A percentile compares a stretch with the other conserved stretches of the same genome.
phyloP scores from a whole-genome alignment of 352 stramenopile genomes.

The Globisporangium mamillatum region DNA sequence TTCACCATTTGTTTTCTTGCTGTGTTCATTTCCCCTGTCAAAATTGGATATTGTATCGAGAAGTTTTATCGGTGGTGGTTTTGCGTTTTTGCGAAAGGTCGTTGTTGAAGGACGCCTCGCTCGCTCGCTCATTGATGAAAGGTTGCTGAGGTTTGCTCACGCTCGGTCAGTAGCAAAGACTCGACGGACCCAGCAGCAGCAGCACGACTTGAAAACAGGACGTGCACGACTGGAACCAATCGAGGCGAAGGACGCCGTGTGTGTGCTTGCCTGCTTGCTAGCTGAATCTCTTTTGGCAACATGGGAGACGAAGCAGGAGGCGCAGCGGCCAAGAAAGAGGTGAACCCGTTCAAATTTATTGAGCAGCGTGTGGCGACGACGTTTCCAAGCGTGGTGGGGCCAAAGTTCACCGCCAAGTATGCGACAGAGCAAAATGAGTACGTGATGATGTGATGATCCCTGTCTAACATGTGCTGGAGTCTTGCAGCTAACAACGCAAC shows the following conservation, averaged over 20 bases:
- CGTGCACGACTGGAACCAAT: background rate
- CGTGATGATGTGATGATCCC: conserved; percentile 10
- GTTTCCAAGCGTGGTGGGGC: conserved; percentile 50
- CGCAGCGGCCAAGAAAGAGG: conserved; percentile 50
- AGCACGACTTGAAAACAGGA: background rate
- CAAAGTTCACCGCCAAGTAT: conserved; percentile 83
- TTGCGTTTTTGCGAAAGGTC: conserved; percentile 7
- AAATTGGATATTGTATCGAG: background rate
- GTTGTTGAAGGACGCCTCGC: background rate
- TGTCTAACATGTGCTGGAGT: background rate
- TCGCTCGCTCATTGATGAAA: background rate
- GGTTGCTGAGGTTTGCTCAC: background rate
- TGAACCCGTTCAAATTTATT: conserved; percentile 79
- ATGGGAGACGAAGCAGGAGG: conserved; percentile 56
- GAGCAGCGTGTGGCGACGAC: conserved; percentile 75
- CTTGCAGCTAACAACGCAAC: background rate
- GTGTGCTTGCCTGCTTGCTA: conserved; percentile 1
- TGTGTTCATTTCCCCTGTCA: background rate
- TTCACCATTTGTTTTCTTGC: background rate
- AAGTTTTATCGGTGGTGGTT: conserved; percentile 3
- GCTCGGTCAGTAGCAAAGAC: conserved; percentile 10
- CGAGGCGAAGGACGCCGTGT: background rate
- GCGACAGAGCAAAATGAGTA: conserved; percentile 81
- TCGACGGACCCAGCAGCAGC: conserved; percentile 1
- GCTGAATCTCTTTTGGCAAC: conserved; percentile 4